Evolutionary conservation across 176 grass and related monocot species (phyloP).

Genomic region (Avena eriantha): DNA sequence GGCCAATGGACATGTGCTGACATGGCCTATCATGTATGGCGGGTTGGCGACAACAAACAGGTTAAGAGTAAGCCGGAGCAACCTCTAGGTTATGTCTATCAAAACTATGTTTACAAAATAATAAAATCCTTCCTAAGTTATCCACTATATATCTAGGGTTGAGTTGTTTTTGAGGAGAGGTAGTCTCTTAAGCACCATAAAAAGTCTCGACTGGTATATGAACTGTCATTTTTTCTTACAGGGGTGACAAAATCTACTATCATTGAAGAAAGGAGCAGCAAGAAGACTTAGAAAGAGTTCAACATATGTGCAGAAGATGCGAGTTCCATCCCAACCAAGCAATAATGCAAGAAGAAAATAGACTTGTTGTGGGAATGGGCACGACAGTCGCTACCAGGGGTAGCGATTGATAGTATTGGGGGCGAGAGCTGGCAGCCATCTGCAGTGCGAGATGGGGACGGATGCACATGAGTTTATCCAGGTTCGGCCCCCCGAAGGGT

Average conservation of each 20-base stretch:
- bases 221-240: not conserved
- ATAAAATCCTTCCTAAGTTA: too few species aligned
- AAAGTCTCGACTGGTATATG: not conserved
- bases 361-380: too few species aligned
- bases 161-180: not conserved
- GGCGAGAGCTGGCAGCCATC: too few species aligned
- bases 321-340: not conserved
- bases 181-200: not conserved
- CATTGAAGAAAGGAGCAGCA: not conserved
- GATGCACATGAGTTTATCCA: too few species aligned
- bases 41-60: not conserved
- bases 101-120: not conserved
- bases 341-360: conserved; percentile 7
- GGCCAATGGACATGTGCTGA: not conserved
- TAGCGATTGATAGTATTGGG: too few species aligned
- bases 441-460: too few species aligned
- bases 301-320: not conserved
- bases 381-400: too few species aligned
- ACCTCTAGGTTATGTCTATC: not conserved
- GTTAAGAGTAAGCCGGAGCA: not conserved
- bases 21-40: not conserved
- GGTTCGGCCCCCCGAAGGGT: too few species aligned
- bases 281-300: not conserved
- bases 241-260: too few species aligned
- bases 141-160: not conserved